Conservation (phyloP, 345 rosid species). For the Garcia nutans region DNA sequence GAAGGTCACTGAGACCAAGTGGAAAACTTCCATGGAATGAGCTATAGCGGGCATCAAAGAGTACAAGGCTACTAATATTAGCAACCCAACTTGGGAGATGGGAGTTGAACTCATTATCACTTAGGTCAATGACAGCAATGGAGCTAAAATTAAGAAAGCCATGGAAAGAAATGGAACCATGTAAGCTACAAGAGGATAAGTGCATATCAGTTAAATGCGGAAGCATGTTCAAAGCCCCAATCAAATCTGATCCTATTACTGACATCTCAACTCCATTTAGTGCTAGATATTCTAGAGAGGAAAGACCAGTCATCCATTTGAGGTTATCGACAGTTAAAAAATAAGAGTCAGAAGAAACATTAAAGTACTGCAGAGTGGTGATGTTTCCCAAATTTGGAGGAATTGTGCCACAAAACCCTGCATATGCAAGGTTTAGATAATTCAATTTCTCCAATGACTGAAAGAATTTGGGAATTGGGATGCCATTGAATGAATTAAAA, state of each 20-base stretch:
- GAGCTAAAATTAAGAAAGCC: not conserved
- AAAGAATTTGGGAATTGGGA: not conserved
- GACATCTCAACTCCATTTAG: not conserved
- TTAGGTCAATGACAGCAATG: not conserved
- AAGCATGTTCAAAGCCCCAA: not conserved
- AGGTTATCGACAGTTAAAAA: not conserved
- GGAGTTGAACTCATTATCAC: not conserved
- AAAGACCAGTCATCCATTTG: not conserved
- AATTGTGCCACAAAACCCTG: not conserved
- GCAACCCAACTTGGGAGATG: not conserved
- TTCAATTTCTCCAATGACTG: not conserved
- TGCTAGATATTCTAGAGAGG: not conserved
- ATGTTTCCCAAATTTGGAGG: not conserved
- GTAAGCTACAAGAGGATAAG: not conserved
- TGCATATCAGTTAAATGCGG: not conserved
- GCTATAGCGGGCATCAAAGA: not conserved
- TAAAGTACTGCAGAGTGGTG: not conserved
- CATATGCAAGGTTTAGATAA: not conserved
- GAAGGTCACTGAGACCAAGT: not conserved
- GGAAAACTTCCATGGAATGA: not conserved
- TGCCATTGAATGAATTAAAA: not conserved
- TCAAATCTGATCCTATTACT: not conserved
- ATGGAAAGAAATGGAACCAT: not conserved
- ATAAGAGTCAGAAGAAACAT: not conserved
- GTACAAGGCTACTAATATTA: not conserved